phyloP scores from a whole-genome alignment of 495 filamentous ascomycete species.

The Aspergillus heteromorphus region DNA sequence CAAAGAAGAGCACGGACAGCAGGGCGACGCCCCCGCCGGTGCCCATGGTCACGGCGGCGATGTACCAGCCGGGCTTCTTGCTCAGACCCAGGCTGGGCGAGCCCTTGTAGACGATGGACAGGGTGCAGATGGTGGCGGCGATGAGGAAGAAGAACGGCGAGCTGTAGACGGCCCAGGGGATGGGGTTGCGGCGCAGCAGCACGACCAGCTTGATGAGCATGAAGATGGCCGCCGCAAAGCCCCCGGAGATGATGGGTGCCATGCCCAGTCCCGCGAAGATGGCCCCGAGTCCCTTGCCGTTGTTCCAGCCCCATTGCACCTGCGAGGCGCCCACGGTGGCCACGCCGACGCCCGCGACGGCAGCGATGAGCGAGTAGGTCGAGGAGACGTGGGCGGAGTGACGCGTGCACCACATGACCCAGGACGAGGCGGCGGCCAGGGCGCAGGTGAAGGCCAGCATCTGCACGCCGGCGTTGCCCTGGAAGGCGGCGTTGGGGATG shows the following conservation, averaged over 20 bases:
- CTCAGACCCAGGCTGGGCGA: slow-evolving; percentile 50
- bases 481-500: slow-evolving; percentile 46
- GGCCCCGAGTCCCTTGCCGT: slow-evolving; percentile 52
- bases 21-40: slow-evolving; percentile 45
- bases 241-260: slow-evolving; percentile 53
- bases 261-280: slow-evolving; percentile 59
- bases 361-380: slow-evolving; percentile 59
- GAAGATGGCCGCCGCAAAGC: slow-evolving; percentile 54
- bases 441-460: slow-evolving; percentile 58
- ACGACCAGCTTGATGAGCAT: slow-evolving; percentile 56
- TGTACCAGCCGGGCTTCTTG: slow-evolving; percentile 52
- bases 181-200: slow-evolving; percentile 51
- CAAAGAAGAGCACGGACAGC: slow-evolving; percentile 53
- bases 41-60: slow-evolving; percentile 52
- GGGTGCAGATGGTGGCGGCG: slow-evolving; percentile 51
- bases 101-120: slow-evolving; percentile 62
- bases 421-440: slow-evolving; percentile 48
- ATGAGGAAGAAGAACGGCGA: slow-evolving; percentile 56
- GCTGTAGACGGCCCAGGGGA: slow-evolving; percentile 52
- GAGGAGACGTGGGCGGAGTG: slow-evolving; percentile 59
- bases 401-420: slow-evolving; percentile 59
- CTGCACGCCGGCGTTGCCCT: slow-evolving; percentile 49
- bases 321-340: slow-evolving; percentile 51
- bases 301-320: slow-evolving; percentile 60
- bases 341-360: slow-evolving; percentile 57